Base-by-base conservation (phyloP, 192 early-diverging fungal species). In the Linnemannia elongata region DNA sequence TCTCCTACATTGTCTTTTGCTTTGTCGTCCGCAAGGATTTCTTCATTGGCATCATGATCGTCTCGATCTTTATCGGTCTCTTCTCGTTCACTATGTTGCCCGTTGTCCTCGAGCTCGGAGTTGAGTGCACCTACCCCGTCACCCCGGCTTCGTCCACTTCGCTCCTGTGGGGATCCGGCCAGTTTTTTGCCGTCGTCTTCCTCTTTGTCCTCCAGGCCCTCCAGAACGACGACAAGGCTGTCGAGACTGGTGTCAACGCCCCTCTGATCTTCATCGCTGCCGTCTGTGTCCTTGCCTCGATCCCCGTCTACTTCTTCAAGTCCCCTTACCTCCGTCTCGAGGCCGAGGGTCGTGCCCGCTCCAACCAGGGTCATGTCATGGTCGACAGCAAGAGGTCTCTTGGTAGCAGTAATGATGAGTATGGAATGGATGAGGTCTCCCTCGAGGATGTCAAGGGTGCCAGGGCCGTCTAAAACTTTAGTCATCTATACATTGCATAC, bases 1-100 rank as follows among this genome's bases (percentile, higher is more conserved):
- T 89, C 18, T 69, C 90, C 54, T 91, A 89, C 79, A 73, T 92
- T 44, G 72, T 89, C 9, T 83, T 92, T 80, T 72, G 78, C 69
- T 91, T 92, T 87, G 86, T 90, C 55, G 80, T 88, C n/a, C 87
- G 87, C 60, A 69, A 63, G 38, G 69, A 88, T 69, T 79, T 80
- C 30, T 77, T 80, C 60, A 63, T 60, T 57, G 87, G 75, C 38
- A 88, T 88, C 35, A 80, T 82, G 68, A 55, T 80, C 27, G 80
- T 75, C 33, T 88, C 81, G 4, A 77, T 78, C 20, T 73, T 88
- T 9, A 70, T 88, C 3, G 87, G 87, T 70, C 36, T 88, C 17
- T 83, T 75, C 72, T 88, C 87, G 12, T 88, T 88, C 72, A 69
- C 87, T 0, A 70, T 88, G 44, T 63, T 88, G 77, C 87, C 87